phyloP scores from a whole-genome alignment of 1,139 yeast genomes.

The Debaryomycetaceae sp. region DNA sequence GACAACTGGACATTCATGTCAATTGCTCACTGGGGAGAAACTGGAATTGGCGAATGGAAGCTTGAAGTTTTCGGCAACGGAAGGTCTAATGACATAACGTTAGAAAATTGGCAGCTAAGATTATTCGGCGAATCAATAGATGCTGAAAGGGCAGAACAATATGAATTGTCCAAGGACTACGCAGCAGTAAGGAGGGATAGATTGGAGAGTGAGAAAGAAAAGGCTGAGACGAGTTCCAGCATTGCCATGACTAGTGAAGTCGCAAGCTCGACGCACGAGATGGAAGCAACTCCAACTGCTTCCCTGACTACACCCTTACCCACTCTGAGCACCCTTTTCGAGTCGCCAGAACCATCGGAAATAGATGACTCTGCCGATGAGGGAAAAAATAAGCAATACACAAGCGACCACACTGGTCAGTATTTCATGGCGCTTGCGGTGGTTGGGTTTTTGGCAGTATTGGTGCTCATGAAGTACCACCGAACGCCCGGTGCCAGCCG shows the following conservation, averaged over 20 bases:
- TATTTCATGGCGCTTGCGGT: slow-evolving; percentile 60
- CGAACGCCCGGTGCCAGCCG: slow-evolving; percentile 47
- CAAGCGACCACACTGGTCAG: slow-evolving; percentile 45
- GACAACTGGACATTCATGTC: slow-evolving; percentile 89
- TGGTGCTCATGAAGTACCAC: slow-evolving; percentile 52
- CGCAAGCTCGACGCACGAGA: not conserved
- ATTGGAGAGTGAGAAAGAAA: slow-evolving; percentile 1
- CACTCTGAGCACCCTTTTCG: not conserved
- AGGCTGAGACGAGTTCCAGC: not conserved
- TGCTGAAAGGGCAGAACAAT: slow-evolving; percentile 53
- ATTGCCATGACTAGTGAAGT: not conserved
- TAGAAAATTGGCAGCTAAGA: slow-evolving; percentile 71
- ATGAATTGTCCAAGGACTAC: slow-evolving; percentile 38
- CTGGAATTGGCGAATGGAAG: slow-evolving; percentile 80
- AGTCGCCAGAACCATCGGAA: slow-evolving; percentile 12
- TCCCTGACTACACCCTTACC: not conserved
- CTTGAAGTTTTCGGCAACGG: slow-evolving; percentile 48
- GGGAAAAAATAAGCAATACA: slow-evolving; percentile 32
- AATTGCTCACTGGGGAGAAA: slow-evolving; percentile 98
- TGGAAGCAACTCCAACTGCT: not conserved
- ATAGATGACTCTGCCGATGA: slow-evolving; percentile 15
- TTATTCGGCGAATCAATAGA: slow-evolving; percentile 80
- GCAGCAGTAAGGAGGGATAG: slow-evolving; percentile 36
- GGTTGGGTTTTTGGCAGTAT: slow-evolving; percentile 54
- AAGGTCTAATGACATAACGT: slow-evolving; percentile 35